A percentile compares a stretch with the other conserved stretches of the same genome.
phyloP scores from a whole-genome alignment of 441 rosid species.

The Pelargonium fulgidum region DNA sequence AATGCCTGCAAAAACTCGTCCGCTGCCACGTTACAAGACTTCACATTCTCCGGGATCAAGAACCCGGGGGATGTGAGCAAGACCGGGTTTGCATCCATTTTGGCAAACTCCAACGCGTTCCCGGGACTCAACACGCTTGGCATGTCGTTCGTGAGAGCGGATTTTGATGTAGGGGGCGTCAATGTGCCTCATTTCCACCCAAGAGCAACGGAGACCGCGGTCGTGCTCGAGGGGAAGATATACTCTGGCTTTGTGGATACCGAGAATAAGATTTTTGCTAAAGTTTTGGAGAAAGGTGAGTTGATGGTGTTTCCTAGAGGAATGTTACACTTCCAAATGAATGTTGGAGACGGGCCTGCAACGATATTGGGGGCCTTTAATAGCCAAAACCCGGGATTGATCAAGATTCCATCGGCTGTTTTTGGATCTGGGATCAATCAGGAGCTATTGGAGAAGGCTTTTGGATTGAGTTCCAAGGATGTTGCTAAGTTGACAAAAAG shows the following conservation, averaged over 20 bases:
- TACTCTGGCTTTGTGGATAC: slow-evolving; percentile 69
- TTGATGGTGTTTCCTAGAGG: slow-evolving; percentile 72
- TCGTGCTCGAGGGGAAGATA: slow-evolving; percentile 45
- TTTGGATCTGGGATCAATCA: slow-evolving; percentile 58
- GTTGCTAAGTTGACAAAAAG: slow-evolving; percentile 4
- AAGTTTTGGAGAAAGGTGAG: slow-evolving; percentile 58
- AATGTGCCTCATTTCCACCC: slow-evolving; percentile 72
- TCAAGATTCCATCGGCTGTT: slow-evolving; percentile 41
- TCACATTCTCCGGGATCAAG: slow-evolving; percentile 49
- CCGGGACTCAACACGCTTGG: slow-evolving; percentile 63
- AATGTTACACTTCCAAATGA: slow-evolving; percentile 66
- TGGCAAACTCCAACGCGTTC: slow-evolving; percentile 41
- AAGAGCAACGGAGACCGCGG: slow-evolving; percentile 53
- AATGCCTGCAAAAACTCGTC: slow-evolving; percentile 47
- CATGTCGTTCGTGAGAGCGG: slow-evolving; percentile 54
- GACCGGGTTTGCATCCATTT: slow-evolving; percentile 42
- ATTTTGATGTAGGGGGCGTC: slow-evolving; percentile 47
- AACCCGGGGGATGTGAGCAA: slow-evolving; percentile 35
- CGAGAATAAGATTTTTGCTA: slow-evolving; percentile 42
- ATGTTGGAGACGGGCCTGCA: slow-evolving; percentile 48
- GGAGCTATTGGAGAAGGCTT: slow-evolving; percentile 15
- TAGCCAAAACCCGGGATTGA: slow-evolving; percentile 59
- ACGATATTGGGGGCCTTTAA: slow-evolving; percentile 50
- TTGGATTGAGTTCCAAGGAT: slow-evolving; percentile 11
- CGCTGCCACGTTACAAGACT: slow-evolving; percentile 46